Conservation (phyloP, 768 basidiomycete species). For the Rhizopogon vinicolor region DNA sequence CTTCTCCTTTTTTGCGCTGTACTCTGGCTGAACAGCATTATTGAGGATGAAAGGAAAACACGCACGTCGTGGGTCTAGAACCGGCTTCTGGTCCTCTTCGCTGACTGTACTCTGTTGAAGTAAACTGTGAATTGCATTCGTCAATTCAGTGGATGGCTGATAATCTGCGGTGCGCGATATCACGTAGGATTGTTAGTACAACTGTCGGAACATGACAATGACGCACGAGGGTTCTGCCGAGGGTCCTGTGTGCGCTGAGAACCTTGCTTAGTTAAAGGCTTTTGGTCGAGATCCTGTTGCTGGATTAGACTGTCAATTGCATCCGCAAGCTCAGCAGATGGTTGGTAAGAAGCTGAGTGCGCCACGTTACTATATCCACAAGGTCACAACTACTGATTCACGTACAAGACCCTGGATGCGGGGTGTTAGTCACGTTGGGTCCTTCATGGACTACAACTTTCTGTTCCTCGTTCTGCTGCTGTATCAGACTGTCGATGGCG, state of each 20-base stretch:
- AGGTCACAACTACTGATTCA: background rate
- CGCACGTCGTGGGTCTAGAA: background rate
- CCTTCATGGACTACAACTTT: background rate
- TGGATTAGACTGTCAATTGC: constrained; percentile 1
- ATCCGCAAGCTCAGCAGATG: constrained; percentile 8
- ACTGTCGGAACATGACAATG: background rate
- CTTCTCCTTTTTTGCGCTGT: constrained; percentile 1
- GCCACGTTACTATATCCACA: background rate
- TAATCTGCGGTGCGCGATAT: background rate
- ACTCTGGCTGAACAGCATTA: background rate
- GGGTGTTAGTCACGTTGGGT: background rate
- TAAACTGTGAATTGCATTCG: background rate
- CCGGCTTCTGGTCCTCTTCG: background rate
- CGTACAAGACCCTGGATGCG: background rate
- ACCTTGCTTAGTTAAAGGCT: background rate
- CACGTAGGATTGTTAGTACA: background rate
- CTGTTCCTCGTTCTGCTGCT: background rate
- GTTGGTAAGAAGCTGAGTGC: constrained; percentile 1
- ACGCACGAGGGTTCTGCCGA: background rate
- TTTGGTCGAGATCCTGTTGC: background rate
- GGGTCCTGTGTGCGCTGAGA: background rate
- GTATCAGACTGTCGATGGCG: constrained; percentile 1
- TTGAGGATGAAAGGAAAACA: background rate
- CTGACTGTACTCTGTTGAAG: background rate
- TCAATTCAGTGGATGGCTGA: constrained; percentile 2